A percentile compares a stretch with the other conserved stretches of the same genome.
phyloP scores from a whole-genome alignment of 257 asterid genomes.

The Ilex asprella region DNA sequence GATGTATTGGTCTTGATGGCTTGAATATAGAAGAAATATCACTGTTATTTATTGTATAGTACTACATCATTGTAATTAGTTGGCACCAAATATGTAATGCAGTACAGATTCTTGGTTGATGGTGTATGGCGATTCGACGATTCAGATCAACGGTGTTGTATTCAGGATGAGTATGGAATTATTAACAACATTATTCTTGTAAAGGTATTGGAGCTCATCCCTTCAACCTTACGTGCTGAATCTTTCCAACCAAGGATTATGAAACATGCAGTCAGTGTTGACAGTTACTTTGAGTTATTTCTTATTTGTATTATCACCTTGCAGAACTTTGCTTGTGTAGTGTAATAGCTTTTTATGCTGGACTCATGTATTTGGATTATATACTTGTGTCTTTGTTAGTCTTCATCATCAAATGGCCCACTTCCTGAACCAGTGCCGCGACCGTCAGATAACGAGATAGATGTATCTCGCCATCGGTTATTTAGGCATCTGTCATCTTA shows the following conservation, averaged over 20 bases:
- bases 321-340: background rate
- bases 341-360: conserved; percentile 2
- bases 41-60: background rate
- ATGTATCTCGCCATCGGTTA: conserved; percentile 38
- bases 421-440: conserved; percentile 19
- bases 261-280: conserved; percentile 27
- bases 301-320: background rate
- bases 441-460: conserved; percentile 28
- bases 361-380: conserved; percentile 2
- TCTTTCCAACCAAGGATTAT: conserved; percentile 12
- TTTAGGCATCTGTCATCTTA: conserved; percentile 42
- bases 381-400: conserved; percentile 28
- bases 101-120: conserved; percentile 70
- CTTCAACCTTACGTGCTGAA: conserved; percentile 20
- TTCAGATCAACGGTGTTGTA: conserved; percentile 34
- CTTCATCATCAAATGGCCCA: conserved; percentile 28
- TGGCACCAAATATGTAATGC: conserved; percentile 17
- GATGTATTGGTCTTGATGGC: background rate
- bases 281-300: background rate
- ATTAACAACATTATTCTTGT: conserved; percentile 44
- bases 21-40: background rate
- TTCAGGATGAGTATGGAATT: conserved; percentile 42
- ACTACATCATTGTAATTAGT: background rate
- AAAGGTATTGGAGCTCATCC: conserved; percentile 16
- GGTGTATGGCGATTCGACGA: conserved; percentile 55